Conservation (phyloP, 2,329 filamentous ascomycete genomes). For the Calonectria multiphialidica region DNA sequence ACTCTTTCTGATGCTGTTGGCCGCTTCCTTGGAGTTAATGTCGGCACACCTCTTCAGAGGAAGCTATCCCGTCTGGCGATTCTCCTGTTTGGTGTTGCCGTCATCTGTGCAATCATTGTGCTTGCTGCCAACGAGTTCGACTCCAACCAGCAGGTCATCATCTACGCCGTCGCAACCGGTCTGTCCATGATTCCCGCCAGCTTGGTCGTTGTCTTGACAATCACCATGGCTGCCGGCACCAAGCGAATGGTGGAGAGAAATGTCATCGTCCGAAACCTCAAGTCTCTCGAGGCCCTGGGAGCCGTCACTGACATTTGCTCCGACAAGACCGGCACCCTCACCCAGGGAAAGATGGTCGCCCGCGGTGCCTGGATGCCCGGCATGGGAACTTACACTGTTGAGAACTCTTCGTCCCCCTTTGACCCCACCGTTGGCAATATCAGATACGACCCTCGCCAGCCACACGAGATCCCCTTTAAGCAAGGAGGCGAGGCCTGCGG, state of each 20-base stretch:
- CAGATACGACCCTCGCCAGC: constrained; percentile 51
- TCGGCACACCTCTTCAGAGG: constrained; percentile 78
- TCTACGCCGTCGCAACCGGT: constrained; percentile 60
- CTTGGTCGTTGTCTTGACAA: constrained; percentile 66
- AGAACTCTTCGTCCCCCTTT: constrained; percentile 65
- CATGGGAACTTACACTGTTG: constrained; percentile 60
- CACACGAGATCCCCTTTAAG: constrained; percentile 51
- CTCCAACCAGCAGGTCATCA: constrained; percentile 69
- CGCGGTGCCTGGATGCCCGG: constrained; percentile 65
- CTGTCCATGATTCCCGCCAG: constrained; percentile 66
- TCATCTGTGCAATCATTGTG: constrained; percentile 77
- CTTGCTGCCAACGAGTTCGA: constrained; percentile 72
- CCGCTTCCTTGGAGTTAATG: constrained; percentile 75
- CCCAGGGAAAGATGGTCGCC: constrained; percentile 66
- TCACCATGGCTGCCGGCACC: constrained; percentile 69
- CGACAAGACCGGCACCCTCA: constrained; percentile 69
- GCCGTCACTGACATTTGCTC: constrained; percentile 69
- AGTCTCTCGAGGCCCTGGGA: constrained; percentile 68
- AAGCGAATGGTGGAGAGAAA: constrained; percentile 66
- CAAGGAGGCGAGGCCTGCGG: constrained; percentile 30
- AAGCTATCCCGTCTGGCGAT: constrained; percentile 78
- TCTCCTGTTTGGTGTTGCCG: constrained; percentile 74
- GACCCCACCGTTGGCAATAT: constrained; percentile 67
- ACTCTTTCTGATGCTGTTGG: constrained; percentile 68
- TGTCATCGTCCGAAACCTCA: constrained; percentile 66